Percentiles rank a stretch among this genome's conserved stretches.
Conservation (phyloP, 208 protist species). For the Trypanosoma lewisi region DNA sequence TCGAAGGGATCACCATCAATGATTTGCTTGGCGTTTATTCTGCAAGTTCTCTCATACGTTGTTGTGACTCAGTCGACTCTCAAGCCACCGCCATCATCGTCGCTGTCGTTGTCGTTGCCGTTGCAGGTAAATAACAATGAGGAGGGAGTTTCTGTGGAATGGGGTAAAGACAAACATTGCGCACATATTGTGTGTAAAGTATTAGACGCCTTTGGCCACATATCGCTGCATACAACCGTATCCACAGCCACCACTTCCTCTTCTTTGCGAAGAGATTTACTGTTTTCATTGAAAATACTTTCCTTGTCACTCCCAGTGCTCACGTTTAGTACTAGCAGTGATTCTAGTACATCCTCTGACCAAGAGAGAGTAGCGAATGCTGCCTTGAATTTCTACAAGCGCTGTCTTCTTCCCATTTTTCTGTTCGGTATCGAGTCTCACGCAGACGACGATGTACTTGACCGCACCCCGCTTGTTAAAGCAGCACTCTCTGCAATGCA, state of each 20-base stretch:
- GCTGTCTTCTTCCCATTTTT: slow-evolving; percentile 35
- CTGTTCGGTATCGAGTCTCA: slow-evolving; percentile 34
- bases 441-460: slow-evolving; percentile 43
- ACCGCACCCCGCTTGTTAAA: slow-evolving; percentile 29
- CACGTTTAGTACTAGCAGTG: no score
- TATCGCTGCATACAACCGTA: slow-evolving; percentile 23
- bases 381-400: slow-evolving; percentile 30
- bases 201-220: slow-evolving; percentile 26
- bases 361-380: slow-evolving; percentile 37
- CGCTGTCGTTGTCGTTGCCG: background rate
- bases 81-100: background rate
- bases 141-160: background rate
- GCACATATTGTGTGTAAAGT: slow-evolving; percentile 33
- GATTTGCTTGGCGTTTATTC: slow-evolving; percentile 5
- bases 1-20: background rate
- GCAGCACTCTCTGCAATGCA: slow-evolving; percentile 34
- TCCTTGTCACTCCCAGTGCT: slow-evolving; percentile 21
- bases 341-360: background rate
- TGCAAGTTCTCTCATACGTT: slow-evolving; percentile 9
- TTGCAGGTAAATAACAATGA: background rate
- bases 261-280: slow-evolving; percentile 19
- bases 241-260: no score
- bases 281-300: slow-evolving; percentile 27
- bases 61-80: background rate
- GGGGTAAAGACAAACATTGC: slow-evolving; percentile 30